Base-by-base conservation (phyloP, 345 rosid genomes). In the Citrus glauca region DNA sequence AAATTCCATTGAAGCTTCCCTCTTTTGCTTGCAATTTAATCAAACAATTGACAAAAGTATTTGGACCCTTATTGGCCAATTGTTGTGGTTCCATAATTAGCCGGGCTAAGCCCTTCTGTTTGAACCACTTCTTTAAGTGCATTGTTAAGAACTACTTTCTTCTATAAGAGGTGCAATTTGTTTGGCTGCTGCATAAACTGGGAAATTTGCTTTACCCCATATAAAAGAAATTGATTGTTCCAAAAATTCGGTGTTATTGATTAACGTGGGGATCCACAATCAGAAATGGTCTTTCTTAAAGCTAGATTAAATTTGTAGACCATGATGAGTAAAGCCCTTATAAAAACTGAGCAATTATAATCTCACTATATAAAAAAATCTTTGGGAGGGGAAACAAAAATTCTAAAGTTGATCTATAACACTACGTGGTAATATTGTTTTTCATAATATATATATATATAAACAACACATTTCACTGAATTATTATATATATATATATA, bases 11-110 rank as follows among this genome's bases (percentile, higher is more conserved):
- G 42, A 8, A 72, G 73, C 57, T 10, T 16, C 45, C 60, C 64
- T 32, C 64, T 38, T 77, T 83, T 74, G 78, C 86, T 86, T 81
- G 76, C 61, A 63, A 63, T 73, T 77, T 50, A 83, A 79, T 73
- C 86, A 70, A 74, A 57, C 77, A 60, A 30, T 30, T 73, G 17
- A 61, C 45, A 59, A 22, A 4, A 7, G 61, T 25, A 24, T 48
- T 22, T 67, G 67, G 27, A 45, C 61, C 66, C 55, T 27, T n/a
- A 37, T 60, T 17, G 9, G 75, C 57, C 53, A 80, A 53, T 64
- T 32, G 66, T 6, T 22, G 20, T 30, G 73, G 62, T 57, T 65
- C 68, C 68, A 27, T 30, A 50, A 61, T 75, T 69, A 27, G 60
- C 32, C 37, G 25, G n/a, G 33, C 42, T 10, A 40, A 35, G 67